Evolutionary conservation across 768 basidiomycete genomes (phyloP), one percentile per base, ranked within the genome.

Genomic region (Pleurotus salmoneostramineus): DNA sequence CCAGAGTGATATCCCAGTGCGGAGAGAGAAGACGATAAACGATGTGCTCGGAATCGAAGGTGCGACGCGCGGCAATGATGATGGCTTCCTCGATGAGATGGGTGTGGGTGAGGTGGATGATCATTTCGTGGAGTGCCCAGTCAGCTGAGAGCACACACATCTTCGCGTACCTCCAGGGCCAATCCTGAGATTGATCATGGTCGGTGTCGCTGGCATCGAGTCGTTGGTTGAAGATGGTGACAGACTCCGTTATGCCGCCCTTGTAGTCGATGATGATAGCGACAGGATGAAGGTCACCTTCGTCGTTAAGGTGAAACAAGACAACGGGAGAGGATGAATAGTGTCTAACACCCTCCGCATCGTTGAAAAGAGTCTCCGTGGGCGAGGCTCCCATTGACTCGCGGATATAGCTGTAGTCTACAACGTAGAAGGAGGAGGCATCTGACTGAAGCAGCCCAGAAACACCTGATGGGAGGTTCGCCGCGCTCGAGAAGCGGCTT

Each of bases 161-260:
- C 56, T 71, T 71, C 8, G 70, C 70, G 40, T 69, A 70, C 14
- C 70, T 65, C 70, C 70, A 71, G 0, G 69, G 69, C 70, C 70
- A 71, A 47, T 71, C 70, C 6, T 17, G n/a, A 3, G 48, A 50
- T 50, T 70, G 62, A 48, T 60, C 50, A 10, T 40, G 37, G 37
- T 8, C 37, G 37, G 46, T 44, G 10, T 42, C 50, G 2, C 61
- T 64, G 1, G 63, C 31, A 31, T 44, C 49, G 17, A 60, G 43
- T 27, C 69, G 64, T 27, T 60, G 60, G 58, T 71, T 71, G 63
- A 71, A 67, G 46, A 70, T 69, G 32, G 65, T 65, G 47, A 70
- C 67, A 21, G 69, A 67, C 1, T 48, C 58, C 2, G 61, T 60
- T 57, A 68, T 62, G 58, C 61, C 65, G 15, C 66, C 68, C 47